Conservation (phyloP, 78 protist genomes). For the Planoprotostelium fungivorum region DNA sequence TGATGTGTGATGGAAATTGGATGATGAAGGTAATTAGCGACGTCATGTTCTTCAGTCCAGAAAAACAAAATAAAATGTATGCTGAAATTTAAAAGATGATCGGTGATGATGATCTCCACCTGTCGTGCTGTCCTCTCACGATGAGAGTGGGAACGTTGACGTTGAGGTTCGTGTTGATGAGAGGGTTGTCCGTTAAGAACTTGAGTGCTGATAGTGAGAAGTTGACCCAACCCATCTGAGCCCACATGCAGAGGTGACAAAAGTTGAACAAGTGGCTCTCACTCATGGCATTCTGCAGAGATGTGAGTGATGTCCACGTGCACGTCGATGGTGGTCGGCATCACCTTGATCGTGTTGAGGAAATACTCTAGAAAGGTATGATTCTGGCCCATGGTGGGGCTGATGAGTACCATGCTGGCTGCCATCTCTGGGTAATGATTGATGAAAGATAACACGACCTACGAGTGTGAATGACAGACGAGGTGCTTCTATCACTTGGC, state of each 20-base stretch:
- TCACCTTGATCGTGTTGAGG: neutral
- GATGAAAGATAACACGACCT: neutral
- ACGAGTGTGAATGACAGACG: neutral
- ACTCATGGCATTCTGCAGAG: neutral
- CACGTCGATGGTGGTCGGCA: neutral
- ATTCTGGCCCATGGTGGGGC: neutral
- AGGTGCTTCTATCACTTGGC: neutral
- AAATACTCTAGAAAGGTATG: neutral
- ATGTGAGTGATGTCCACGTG: neutral
- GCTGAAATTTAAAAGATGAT: no score
- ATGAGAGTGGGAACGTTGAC: neutral
- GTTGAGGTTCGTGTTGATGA: neutral
- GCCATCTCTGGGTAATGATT: neutral
- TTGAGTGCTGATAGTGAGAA: neutral
- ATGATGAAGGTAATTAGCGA: no score
- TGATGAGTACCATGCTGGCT: neutral
- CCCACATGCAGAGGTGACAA: neutral
- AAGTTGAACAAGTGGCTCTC: neutral
- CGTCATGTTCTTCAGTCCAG: no score
- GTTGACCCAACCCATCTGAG: neutral
- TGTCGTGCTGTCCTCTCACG: neutral
- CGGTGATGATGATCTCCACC: no score
- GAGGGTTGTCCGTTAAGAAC: neutral
- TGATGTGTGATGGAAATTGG: no score
- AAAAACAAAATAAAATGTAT: no score